Evolutionary conservation across 768 basidiomycete species (phyloP).

Genomic region (Amanita rimosa): DNA sequence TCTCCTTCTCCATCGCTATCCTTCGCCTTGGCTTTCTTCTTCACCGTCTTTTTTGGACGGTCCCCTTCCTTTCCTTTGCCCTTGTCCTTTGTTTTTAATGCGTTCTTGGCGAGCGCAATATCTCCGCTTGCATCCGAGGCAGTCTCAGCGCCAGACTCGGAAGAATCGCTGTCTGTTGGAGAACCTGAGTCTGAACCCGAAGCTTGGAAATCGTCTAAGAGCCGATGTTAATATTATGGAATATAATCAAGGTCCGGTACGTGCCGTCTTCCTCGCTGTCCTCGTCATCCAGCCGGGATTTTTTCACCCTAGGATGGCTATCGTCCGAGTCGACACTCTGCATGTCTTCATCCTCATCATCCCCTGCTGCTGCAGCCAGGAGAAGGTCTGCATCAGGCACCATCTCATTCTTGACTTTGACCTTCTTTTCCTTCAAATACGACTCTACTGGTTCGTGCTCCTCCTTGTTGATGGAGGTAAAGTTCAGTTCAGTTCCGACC

Average conservation of each 20-base stretch:
- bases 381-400: slow-evolving; percentile 77
- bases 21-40: slow-evolving; percentile 22
- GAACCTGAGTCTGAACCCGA: slow-evolving; percentile 84
- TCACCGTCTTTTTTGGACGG: slow-evolving; percentile 19
- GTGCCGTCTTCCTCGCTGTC: slow-evolving; percentile 68
- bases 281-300: slow-evolving; percentile 38
- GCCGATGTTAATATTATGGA: slow-evolving; percentile 1
- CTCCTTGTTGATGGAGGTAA: slow-evolving; percentile 92
- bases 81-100: slow-evolving; percentile 33
- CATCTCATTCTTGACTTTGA: slow-evolving; percentile 94
- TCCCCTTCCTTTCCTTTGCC: slow-evolving; percentile 25
- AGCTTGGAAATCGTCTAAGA: slow-evolving; percentile 81
- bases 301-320: slow-evolving; percentile 41
- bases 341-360: slow-evolving; percentile 77
- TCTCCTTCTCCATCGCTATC: slow-evolving; percentile 30
- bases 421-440: slow-evolving; percentile 84
- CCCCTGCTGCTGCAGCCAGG: slow-evolving; percentile 49
- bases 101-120: slow-evolving; percentile 39
- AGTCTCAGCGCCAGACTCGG: slow-evolving; percentile 60
- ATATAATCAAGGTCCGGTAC: background rate
- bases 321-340: slow-evolving; percentile 70
- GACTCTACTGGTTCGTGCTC: slow-evolving; percentile 81
- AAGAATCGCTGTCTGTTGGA: slow-evolving; percentile 63
- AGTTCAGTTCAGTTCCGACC: slow-evolving; percentile 75
- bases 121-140: slow-evolving; percentile 83